These are phyloP conservation scores for Punctularia strigosozonata DNA, from an alignment of 768 basidiomycete species.

Conservation along the genomic window DNA sequence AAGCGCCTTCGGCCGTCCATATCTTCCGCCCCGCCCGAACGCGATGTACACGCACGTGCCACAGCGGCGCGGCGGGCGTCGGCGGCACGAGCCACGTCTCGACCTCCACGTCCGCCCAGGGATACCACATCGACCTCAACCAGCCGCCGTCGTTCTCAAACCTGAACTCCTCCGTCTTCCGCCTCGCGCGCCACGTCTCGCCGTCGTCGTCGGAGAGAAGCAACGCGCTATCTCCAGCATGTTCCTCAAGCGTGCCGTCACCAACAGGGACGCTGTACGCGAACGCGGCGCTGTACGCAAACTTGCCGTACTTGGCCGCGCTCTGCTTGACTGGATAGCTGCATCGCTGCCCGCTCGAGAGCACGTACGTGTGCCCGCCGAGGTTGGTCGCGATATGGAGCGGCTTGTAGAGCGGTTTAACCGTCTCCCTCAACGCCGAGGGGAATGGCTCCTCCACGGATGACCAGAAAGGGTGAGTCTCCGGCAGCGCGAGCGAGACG, in stretches of 20 bases:
- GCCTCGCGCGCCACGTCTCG: conserved; percentile 61
- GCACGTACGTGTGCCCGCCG: conserved; percentile 55
- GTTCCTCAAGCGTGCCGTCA: conserved; percentile 55
- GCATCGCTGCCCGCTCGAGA: conserved; percentile 70
- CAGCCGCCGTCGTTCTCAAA: conserved; percentile 35
- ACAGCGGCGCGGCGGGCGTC: conserved; percentile 38
- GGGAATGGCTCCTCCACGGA: conserved; percentile 59
- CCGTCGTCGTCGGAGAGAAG: conserved; percentile 61
- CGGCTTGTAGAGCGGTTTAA: conserved; percentile 45
- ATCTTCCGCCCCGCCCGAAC: conserved; percentile 40
- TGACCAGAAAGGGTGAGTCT: conserved; percentile 63
- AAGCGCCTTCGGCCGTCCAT: conserved; percentile 56
- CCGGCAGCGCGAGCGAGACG: conserved; percentile 49
- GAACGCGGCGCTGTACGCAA: conserved; percentile 68
- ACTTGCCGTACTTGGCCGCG: conserved; percentile 70
- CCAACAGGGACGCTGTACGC: conserved; percentile 62
- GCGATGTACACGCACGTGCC: conserved; percentile 63
- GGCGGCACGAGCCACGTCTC: conserved; percentile 72
- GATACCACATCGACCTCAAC: conserved; percentile 63
- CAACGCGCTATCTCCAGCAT: conserved; percentile 58
- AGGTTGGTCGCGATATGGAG: conserved; percentile 56
- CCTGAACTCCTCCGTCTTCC: conserved; percentile 49
- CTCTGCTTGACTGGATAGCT: conserved; percentile 72
- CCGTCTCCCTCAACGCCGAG: conserved; percentile 27
- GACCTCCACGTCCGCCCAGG: conserved; percentile 60